phyloP scores from a whole-genome alignment of 2,329 filamentous ascomycete genomes.

The Colletotrichum melonis region DNA sequence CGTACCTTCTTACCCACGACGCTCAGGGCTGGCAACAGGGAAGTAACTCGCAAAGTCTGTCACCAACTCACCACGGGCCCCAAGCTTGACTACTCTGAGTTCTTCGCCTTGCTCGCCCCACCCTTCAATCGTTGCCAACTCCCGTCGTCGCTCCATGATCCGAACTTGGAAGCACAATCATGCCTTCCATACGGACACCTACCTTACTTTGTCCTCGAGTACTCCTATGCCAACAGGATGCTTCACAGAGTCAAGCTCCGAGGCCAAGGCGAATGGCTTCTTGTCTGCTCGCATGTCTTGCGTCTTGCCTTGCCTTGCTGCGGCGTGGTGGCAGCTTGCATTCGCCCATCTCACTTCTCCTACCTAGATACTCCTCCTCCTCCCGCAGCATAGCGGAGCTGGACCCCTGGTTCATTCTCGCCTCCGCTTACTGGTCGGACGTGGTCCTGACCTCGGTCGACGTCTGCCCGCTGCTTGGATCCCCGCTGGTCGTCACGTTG shows the following conservation, averaged over 20 bases:
- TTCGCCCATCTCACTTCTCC: neutral
- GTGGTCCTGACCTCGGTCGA: neutral
- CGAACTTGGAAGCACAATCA: neutral
- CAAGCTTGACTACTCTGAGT: neutral
- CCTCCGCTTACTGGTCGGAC: constrained; percentile 8
- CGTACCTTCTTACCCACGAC: neutral
- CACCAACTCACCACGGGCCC: neutral
- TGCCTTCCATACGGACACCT: neutral
- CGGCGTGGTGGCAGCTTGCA: constrained; percentile 7
- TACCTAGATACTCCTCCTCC: neutral
- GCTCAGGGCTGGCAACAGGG: neutral
- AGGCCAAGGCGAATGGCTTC: neutral
- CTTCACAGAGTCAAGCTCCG: neutral
- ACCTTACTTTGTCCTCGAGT: neutral
- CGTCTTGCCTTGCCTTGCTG: neutral
- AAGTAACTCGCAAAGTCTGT: neutral
- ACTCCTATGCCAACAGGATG: neutral
- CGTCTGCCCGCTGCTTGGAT: constrained; percentile 19
- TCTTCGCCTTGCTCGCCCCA: neutral
- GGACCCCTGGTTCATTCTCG: constrained; percentile 21
- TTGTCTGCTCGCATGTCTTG: neutral
- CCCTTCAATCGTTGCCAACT: neutral
- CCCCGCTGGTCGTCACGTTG: constrained; percentile 32
- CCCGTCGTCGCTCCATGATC: neutral
- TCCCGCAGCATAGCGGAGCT: constrained; percentile 7